Base-by-base conservation (phyloP, 228 moss, liverwort and hornwort species). In the Sphagnum fallax region DNA sequence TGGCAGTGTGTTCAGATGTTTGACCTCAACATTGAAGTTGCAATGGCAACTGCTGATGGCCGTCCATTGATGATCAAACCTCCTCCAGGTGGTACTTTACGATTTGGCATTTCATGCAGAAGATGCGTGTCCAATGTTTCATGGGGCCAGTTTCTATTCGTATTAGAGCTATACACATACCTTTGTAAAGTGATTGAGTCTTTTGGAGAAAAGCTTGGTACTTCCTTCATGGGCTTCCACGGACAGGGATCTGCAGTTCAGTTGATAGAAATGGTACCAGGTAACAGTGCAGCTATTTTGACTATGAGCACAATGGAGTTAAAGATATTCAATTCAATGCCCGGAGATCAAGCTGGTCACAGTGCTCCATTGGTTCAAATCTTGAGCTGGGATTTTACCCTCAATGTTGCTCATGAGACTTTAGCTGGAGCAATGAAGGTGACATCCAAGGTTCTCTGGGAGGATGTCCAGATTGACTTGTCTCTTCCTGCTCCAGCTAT, bases 1-100 rank as follows among this genome's bases (percentile, higher is more conserved):
- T 98, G 97, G 97, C 91, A 88, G 53, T 98, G 97, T 85, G 97
- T 98, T 68, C 90, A 93, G 63, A 91, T 98, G 88, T 72, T 82
- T 70, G 97, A 98, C 62, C 93, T 87, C 52, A 85, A 85, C 77
- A 65, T 98, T 11, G 97, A 98, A 71, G 87, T 84, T 72, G 97
- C 97, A 65, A 98, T 98, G 97, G 91, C 82, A 50, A 91, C 93
- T 49, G 82, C 84, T 14, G 93, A 98, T 81, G 97, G 97, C 53
- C 74, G 75, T 74, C 87, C 93, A 14, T 69, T 98, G 74, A 71
- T 90, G 67, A 82, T 76, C 50, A 81, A 93, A 18, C 71, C 50
- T 74, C 80, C 80, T 76, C 79, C 91, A 74, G 97, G 93, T 75
- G 97, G 97, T 61, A 84, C 88, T 76, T 90, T 91, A 32, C 83